Conservation (phyloP, 2,329 filamentous ascomycete species). For the Monosporascus sp. region DNA sequence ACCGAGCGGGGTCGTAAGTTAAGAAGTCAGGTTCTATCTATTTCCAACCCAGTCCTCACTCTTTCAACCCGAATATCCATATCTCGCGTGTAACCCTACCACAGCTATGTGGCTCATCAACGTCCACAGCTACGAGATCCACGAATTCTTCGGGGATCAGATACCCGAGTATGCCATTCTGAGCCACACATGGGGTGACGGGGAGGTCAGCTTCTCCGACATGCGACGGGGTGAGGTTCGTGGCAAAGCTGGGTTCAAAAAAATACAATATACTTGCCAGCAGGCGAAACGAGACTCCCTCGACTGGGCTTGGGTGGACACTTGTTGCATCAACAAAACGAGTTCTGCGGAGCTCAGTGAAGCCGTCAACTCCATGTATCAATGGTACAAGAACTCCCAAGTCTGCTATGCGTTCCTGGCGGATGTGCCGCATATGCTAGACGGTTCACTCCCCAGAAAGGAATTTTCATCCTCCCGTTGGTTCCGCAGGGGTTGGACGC, state of each 20-base stretch:
- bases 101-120: conserved; percentile 12
- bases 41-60: too few relatives aligned
- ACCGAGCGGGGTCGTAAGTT: too few relatives aligned
- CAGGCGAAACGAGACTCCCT: not conserved
- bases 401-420: conserved; percentile 1
- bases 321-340: conserved; percentile 1
- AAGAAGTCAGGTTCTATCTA: too few relatives aligned
- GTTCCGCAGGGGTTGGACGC: too few relatives aligned
- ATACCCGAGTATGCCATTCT: conserved; percentile 14
- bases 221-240: not conserved
- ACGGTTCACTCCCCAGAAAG: too few relatives aligned
- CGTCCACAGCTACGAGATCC: conserved; percentile 4
- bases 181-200: conserved; percentile 14
- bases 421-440: not conserved
- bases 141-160: conserved; percentile 8
- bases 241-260: not conserved
- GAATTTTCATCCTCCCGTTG: too few relatives aligned
- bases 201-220: conserved; percentile 11
- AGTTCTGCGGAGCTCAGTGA: not conserved
- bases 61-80: too few relatives aligned
- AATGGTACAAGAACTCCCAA: not conserved
- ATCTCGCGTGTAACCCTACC: too few relatives aligned
- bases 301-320: not conserved
- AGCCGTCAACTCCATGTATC: conserved; percentile 2
- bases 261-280: too few relatives aligned